Percentiles rank a stretch among this genome's conserved stretches.
Evolutionary conservation across 2,329 filamentous ascomycete species (phyloP).

Genomic region (Botrytis hyacinthi): DNA sequence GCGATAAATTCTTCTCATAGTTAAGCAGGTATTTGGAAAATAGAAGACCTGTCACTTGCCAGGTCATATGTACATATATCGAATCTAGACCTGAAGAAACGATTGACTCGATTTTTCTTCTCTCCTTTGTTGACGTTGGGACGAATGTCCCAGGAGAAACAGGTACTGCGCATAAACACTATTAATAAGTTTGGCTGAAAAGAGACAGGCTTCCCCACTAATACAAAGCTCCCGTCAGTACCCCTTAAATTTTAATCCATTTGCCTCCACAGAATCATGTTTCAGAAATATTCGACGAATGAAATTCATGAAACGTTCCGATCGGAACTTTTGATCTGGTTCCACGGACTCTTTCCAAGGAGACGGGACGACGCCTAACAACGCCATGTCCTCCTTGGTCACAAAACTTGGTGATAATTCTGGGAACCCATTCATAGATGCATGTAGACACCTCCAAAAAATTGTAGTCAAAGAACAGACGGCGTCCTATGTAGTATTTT

Average conservation of each 20-base stretch:
- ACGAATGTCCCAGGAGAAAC: neutral
- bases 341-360: constrained; percentile 1
- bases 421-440: neutral
- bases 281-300: neutral
- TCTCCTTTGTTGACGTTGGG: neutral
- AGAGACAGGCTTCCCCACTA: neutral
- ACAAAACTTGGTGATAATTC: neutral
- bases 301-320: neutral
- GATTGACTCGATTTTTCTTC: neutral
- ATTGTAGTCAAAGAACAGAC: constrained; percentile 14
- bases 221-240: neutral
- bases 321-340: neutral
- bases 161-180: neutral
- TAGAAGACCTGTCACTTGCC: neutral
- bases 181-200: neutral
- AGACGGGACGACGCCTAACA: constrained; percentile 1
- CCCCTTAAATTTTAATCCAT: constrained; percentile 6
- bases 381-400: neutral
- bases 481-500: neutral
- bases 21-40: neutral
- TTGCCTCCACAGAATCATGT: neutral
- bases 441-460: neutral
- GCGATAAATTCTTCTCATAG: neutral
- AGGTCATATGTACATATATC: neutral
- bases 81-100: neutral